phyloP scores from a whole-genome alignment of 2,329 filamentous ascomycete species.

The Colletotrichum sublineola region DNA sequence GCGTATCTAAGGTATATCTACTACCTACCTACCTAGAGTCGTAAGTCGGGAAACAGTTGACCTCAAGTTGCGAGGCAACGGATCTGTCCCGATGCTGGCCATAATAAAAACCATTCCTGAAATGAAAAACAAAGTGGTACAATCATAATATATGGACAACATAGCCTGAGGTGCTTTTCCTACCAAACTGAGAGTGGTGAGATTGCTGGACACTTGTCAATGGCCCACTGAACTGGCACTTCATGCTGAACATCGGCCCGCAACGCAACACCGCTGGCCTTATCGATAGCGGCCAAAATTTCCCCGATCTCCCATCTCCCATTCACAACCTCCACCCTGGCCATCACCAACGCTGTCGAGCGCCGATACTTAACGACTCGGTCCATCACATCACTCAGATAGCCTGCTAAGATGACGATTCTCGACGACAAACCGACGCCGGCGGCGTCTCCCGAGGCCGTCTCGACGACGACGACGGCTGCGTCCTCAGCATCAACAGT shows the following conservation, averaged over 20 bases:
- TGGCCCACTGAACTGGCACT: background rate
- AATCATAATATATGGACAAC: too few species aligned
- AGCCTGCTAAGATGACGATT: conserved; percentile 14
- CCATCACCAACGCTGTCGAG: background rate
- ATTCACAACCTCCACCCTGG: conserved; percentile 1
- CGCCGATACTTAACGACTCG: conserved; percentile 11
- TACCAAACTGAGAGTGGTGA: background rate
- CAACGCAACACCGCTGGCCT: background rate
- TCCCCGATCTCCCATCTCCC: conserved; percentile 16
- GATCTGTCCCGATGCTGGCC: background rate
- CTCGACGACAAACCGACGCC: background rate
- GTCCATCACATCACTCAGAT: background rate
- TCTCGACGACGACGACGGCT: conserved; percentile 27
- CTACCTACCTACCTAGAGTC: background rate
- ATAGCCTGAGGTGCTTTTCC: too few species aligned
- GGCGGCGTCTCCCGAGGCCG: conserved; percentile 20
- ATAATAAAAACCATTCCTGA: background rate
- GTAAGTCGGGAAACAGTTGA: background rate
- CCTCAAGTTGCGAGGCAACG: background rate
- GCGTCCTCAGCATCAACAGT: conserved; percentile 30
- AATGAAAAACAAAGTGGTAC: background rate
- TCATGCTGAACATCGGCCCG: background rate
- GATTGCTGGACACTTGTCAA: background rate
- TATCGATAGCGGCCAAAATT: conserved; percentile 42
- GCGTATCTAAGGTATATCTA: background rate